Conservation (phyloP, 345 rosid genomes). For the Corchorus olitorius region DNA sequence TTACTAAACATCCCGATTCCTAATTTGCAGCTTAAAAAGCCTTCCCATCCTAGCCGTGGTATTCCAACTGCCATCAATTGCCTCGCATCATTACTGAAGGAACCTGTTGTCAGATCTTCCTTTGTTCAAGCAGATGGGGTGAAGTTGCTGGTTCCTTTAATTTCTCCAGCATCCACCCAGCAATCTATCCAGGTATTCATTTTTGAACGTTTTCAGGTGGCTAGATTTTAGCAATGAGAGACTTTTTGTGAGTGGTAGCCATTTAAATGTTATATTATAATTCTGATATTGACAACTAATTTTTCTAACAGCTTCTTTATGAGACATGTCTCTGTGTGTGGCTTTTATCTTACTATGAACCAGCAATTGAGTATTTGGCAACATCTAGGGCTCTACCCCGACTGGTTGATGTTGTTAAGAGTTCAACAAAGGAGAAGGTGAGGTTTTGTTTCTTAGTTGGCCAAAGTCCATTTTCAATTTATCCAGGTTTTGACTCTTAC, state of each 20-base stretch:
- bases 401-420: conserved; percentile 77
- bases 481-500: background rate
- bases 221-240: conserved; percentile 5
- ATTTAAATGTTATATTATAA: background rate
- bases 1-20: background rate
- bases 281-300: conserved; percentile 15
- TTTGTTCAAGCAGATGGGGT: conserved; percentile 93
- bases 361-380: conserved; percentile 84
- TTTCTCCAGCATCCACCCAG: conserved; percentile 95
- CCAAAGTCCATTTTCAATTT: conserved; percentile 4
- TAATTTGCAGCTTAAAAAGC: conserved; percentile 72
- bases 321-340: conserved; percentile 95
- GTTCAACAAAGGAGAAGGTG: conserved; percentile 96
- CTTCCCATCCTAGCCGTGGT: conserved; percentile 84
- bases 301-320: conserved; percentile 76
- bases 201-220: background rate
- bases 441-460: conserved; percentile 20
- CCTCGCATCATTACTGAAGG: conserved; percentile 77
- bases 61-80: conserved; percentile 77
- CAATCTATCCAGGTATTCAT: conserved; percentile 85
- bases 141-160: conserved; percentile 81
- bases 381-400: conserved; percentile 82
- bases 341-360: conserved; percentile 92
- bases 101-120: conserved; percentile 85
- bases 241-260: background rate